phyloP scores from a whole-genome alignment of 2,329 filamentous ascomycete species.

The Thielaviopsis euricoi region DNA sequence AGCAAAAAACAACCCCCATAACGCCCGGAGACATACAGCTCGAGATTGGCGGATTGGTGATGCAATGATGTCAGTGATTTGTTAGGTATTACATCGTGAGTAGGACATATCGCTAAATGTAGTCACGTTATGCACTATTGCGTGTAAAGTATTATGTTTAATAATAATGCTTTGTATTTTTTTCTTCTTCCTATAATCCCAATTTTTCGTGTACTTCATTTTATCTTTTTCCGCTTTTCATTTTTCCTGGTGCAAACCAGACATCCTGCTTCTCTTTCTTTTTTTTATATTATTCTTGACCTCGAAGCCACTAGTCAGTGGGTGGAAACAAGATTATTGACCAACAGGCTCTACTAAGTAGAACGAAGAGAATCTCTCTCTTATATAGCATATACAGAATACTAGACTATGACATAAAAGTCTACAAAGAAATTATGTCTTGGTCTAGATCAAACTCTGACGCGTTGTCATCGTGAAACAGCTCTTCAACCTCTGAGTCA shows the following conservation, averaged over 20 bases:
- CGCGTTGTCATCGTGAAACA: constrained; percentile 36
- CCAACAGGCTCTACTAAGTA: not conserved
- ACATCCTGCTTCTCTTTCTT: not conserved
- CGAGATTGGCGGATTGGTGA: too few relatives aligned
- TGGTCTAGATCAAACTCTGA: constrained; percentile 10
- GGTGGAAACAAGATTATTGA: too few relatives aligned
- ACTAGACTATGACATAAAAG: not conserved
- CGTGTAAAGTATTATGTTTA: too few relatives aligned
- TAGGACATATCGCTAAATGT: too few relatives aligned
- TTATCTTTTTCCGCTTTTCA: not conserved
- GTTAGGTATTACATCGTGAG: too few relatives aligned
- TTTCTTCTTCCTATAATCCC: not conserved
- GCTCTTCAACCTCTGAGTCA: constrained; percentile 60
- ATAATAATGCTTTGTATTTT: not conserved
- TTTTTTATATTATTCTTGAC: not conserved
- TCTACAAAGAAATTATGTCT: constrained; percentile 12
- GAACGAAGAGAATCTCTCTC: not conserved
- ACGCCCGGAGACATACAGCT: too few relatives aligned
- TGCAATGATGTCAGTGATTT: too few relatives aligned
- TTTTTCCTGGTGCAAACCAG: not conserved
- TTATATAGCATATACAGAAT: not conserved
- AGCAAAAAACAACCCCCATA: too few relatives aligned
- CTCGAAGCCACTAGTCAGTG: not conserved
- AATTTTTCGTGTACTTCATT: not conserved
- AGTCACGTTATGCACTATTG: too few relatives aligned